Conservation (phyloP, 306 rosid genomes). For the Dalbergia cultrata region DNA sequence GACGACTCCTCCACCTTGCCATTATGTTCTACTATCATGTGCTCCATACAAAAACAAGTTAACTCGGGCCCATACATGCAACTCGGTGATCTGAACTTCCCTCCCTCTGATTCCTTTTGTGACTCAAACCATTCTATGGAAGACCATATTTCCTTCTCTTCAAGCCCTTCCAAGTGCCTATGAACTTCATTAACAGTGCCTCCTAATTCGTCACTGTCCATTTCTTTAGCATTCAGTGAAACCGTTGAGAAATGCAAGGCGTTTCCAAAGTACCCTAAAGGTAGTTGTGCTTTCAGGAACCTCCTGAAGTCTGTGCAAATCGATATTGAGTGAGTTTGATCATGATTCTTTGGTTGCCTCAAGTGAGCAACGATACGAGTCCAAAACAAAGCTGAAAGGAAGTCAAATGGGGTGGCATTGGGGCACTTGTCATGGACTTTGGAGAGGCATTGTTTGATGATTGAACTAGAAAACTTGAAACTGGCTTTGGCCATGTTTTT, state of each 20-base stretch:
- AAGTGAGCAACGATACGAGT: constrained; percentile 43
- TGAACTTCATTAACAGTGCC: constrained; percentile 49
- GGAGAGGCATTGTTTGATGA: constrained; percentile 47
- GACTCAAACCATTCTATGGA: constrained; percentile 55
- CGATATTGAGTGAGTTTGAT: constrained; percentile 49
- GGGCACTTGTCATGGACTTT: constrained; percentile 44
- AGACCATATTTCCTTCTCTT: constrained; percentile 52
- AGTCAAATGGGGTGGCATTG: constrained; percentile 67
- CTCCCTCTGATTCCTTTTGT: constrained; percentile 44
- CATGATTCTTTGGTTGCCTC: constrained; percentile 31
- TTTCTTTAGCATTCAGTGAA: constrained; percentile 28
- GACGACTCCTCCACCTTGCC: constrained; percentile 10
- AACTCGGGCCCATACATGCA: constrained; percentile 65
- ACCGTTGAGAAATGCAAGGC: constrained; percentile 68
- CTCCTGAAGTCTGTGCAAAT: constrained; percentile 65
- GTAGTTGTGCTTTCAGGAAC: constrained; percentile 38
- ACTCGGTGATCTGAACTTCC: constrained; percentile 41
- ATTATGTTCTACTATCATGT: constrained; percentile 37
- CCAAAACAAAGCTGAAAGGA: constrained; percentile 74
- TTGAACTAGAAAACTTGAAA: constrained; percentile 63
- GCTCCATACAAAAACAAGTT: constrained; percentile 71
- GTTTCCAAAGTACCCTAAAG: constrained; percentile 67
- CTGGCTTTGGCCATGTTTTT: constrained; percentile 60
- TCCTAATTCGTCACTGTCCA: constrained; percentile 31
- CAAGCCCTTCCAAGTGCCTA: constrained; percentile 45